Evolutionary conservation across 768 basidiomycete genomes (phyloP), one percentile per base, ranked within the genome.

Genomic region (Mycena haematopus): DNA sequence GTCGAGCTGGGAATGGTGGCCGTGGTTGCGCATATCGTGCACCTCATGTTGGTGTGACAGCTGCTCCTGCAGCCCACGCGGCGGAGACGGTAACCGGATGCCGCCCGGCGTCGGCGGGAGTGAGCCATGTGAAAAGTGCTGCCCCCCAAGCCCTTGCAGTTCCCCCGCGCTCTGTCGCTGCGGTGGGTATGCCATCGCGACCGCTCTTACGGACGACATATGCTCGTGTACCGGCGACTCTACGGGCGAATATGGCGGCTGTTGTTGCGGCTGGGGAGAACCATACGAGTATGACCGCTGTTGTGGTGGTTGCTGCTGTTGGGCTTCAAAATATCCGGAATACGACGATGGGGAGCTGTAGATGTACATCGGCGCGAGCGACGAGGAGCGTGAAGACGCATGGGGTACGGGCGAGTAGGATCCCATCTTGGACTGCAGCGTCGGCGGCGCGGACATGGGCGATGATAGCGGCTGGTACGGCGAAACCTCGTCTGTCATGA

Each of bases 401-500:
- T 54, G 40, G 11, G 53, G 24, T 2, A 24, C 25, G 17, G 47
- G 53, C 5, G 53, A 54, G 52, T 63, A 67, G 2, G 62, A 24
- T 8, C 56, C 31, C 31, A 52, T 49, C 52, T 67, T 65, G 10
- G 80, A 75, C 52, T 84, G 83, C 47, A 85, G 78, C 19, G 81
- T 69, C 29, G 77, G 70, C 0, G 84, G 81, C 13, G 84, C 76
- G 19, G 80, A 70, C 64, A 81, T 74, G n/a, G 79, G 82, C 17
- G 80, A 69, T 62, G 80, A 69, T 62, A 80, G 74, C 13, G 78
- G 81, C 68, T 83, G 86, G 50, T 78, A 56, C 25, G 63, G 52
- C 21, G 65, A 59, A 6, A 61, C 72, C 40, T 81, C 78, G 55
- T 85, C 84, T 38, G 76, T 76, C 71, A 87, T 77, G 51, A 86